Evolutionary conservation across 176 grass and related monocot species (phyloP).

Genomic region (Alopecurus myosuroides): DNA sequence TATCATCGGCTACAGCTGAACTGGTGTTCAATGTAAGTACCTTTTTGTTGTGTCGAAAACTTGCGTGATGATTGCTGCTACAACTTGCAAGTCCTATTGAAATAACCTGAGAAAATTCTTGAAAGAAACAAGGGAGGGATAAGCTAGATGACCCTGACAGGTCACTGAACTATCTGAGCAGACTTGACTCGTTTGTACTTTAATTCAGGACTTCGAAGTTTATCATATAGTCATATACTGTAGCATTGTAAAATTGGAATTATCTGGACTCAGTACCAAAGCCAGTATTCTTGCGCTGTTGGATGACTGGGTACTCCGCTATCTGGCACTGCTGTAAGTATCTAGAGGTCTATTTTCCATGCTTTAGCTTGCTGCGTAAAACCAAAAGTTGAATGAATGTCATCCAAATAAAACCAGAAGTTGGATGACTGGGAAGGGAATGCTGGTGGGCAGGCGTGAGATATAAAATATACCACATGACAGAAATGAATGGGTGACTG

Average conservation of each 20-base stretch:
- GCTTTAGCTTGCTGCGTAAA: not conserved
- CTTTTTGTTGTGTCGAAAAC: not conserved
- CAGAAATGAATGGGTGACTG: not conserved
- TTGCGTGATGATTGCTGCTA: not conserved
- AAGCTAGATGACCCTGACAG: not conserved
- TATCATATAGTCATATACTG: slow-evolving; percentile 7
- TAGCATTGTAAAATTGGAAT: slow-evolving; percentile 8
- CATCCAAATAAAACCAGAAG: not conserved
- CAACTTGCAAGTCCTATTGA: not conserved
- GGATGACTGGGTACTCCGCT: not conserved
- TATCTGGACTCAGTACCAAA: not conserved
- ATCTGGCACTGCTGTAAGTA: not conserved
- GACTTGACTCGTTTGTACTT: slow-evolving; percentile 13
- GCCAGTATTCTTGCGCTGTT: not conserved
- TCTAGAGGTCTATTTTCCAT: not conserved
- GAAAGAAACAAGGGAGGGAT: not conserved
- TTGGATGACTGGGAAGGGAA: not conserved
- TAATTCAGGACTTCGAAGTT: slow-evolving; percentile 2
- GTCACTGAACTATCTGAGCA: slow-evolving; percentile 3
- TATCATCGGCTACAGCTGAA: slow-evolving; percentile 87
- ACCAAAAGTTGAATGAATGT: not conserved
- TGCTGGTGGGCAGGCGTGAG: not conserved
- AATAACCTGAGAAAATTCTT: not conserved
- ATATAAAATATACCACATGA: slow-evolving; percentile 8
- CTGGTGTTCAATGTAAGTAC: slow-evolving; percentile 75